Evolutionary conservation across 306 rosid species (phyloP).

Genomic region (Medicago lupulina): DNA sequence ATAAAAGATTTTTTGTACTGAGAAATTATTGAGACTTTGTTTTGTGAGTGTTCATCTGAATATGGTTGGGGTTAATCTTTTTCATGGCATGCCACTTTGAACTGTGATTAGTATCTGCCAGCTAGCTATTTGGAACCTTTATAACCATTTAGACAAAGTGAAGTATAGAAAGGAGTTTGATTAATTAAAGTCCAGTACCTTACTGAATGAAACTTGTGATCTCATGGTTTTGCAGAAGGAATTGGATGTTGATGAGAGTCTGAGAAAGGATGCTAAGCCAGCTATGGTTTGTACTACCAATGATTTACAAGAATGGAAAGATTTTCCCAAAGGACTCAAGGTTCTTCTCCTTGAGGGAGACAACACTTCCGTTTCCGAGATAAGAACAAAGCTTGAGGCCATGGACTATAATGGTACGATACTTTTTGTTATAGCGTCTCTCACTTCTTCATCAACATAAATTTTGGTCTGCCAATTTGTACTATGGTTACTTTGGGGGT

Average conservation of each 20-base stretch:
- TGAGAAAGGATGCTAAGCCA: slow-evolving; percentile 95
- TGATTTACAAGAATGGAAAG: slow-evolving; percentile 88
- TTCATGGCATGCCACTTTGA: neutral
- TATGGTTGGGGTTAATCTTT: slow-evolving; percentile 35
- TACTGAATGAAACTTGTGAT: slow-evolving; percentile 43
- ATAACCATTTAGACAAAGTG: slow-evolving; percentile 29
- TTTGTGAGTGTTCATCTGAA: slow-evolving; percentile 28
- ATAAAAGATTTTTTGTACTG: neutral
- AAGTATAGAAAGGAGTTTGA: neutral
- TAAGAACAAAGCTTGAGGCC: slow-evolving; percentile 80
- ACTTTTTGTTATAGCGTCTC: slow-evolving; percentile 27
- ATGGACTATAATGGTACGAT: slow-evolving; percentile 83
- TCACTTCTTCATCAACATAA: slow-evolving; percentile 38
- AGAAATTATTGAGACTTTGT: neutral
- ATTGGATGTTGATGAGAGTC: slow-evolving; percentile 48
- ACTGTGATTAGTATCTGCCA: slow-evolving; percentile 32
- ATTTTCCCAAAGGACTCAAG: slow-evolving; percentile 88
- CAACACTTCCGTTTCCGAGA: slow-evolving; percentile 62
- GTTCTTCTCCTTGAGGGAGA: slow-evolving; percentile 92
- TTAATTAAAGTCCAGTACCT: slow-evolving; percentile 28
- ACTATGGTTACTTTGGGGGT: slow-evolving; percentile 23
- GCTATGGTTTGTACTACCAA: slow-evolving; percentile 96
- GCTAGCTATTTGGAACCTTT: slow-evolving; percentile 13
- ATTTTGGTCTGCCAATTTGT: slow-evolving; percentile 29
- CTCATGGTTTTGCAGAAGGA: slow-evolving; percentile 49